Conservation (phyloP, 2,329 filamentous ascomycete species). For the Hymenoscyphus salicellus region DNA sequence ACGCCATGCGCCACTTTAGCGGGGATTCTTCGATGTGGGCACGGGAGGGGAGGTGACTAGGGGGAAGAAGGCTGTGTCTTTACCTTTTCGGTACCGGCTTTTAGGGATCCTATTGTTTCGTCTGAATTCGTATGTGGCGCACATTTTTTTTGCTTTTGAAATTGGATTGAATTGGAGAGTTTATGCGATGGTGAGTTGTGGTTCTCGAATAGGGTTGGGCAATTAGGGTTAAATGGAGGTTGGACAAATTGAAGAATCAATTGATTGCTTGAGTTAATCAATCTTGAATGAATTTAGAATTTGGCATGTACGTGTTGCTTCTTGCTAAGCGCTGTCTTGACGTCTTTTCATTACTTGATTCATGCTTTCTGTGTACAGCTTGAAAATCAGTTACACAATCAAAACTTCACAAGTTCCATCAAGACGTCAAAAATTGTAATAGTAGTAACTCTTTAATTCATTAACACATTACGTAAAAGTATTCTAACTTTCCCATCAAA, state of each 20-base stretch:
- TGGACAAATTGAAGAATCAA: too few relatives aligned
- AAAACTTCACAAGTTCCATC: neutral
- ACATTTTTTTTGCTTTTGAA: neutral
- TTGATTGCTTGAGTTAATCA: too few relatives aligned
- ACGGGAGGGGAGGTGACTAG: too few relatives aligned
- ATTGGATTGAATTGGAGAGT: neutral
- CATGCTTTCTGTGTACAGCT: neutral
- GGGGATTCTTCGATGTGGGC: too few relatives aligned
- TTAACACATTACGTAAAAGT: conserved; percentile 8
- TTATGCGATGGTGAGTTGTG: neutral
- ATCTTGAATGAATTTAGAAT: too few relatives aligned
- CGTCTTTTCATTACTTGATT: neutral
- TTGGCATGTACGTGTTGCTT: too few relatives aligned
- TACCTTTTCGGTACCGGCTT: neutral
- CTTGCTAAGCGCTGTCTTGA: too few relatives aligned
- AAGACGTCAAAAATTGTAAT: neutral
- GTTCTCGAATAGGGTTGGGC: too few relatives aligned
- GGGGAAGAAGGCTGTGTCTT: too few relatives aligned
- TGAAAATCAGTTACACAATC: neutral
- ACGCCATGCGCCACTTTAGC: too few relatives aligned
- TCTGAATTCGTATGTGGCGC: neutral
- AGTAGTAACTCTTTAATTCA: conserved; percentile 6
- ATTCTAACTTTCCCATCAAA: neutral
- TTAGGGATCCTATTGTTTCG: neutral
- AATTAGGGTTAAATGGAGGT: too few relatives aligned